Base-by-base conservation (phyloP, 176 grass and related monocot species). In the Miscanthus lutarioriparius region DNA sequence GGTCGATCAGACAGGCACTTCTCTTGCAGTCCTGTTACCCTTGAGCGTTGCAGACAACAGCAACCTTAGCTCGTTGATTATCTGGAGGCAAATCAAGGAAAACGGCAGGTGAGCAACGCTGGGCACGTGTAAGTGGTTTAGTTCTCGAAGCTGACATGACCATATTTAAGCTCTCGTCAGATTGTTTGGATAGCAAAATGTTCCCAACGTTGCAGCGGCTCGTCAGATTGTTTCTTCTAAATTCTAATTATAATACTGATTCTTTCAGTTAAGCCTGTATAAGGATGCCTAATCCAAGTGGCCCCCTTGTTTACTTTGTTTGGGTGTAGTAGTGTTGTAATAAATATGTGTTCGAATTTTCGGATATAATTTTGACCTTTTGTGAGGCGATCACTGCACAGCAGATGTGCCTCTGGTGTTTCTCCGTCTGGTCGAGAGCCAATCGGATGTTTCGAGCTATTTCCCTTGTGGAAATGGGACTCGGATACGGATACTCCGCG, bases 211-310 rank as follows among this genome's bases (percentile, higher is more conserved):
- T 59, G 8, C 20, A 6, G 28, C 75, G 4, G 38, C 68, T 79
- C 47, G 19, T 83, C 59, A 38, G 59, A 80, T 79, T 87, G 61
- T 86, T 86, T 27, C 82, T 87, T 69, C 79, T 69, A 45, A 47
- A 82, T 82, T 74, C 39, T 23, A 59, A 4, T 41, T 58, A 20
- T 44, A 65, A 65, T 68, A 64, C 62, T 76, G 84, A 84, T 91
- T 77, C 74, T 8, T 70, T 70, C 36, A 41, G 25, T 64, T 36
- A 71, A 71, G 30, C 64, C 47, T 64, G 45, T 64, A 56, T 80
- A 64, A 84, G 48, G 69, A 75, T 71, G 75, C 6, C 32, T 75
- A 45, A 49, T 35, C 23, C 61, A 83, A 40, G 32, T 79, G 51
- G 20, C 35, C 30, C 39, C 5, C 51, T 6, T 83, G 4, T 83